Conservation (phyloP, 2,329 filamentous ascomycete genomes). For the Paraphaeosphaeria sporulosa region DNA sequence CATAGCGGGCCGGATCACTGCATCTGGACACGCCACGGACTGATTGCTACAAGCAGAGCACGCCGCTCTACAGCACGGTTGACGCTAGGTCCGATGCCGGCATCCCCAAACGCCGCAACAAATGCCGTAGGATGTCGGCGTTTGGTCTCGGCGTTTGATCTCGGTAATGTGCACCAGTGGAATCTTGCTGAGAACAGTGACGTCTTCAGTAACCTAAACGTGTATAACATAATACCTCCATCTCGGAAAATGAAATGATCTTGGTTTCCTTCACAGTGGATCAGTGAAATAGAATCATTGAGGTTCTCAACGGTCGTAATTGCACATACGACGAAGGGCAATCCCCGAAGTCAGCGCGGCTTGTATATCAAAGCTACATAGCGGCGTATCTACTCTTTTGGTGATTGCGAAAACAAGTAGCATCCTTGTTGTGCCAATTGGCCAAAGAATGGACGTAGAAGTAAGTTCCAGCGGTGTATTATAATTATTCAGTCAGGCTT, state of each 20-base stretch:
- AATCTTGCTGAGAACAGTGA: no score
- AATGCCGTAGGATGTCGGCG: background rate
- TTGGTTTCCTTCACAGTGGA: no score
- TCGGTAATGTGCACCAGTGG: no score
- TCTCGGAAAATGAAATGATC: no score
- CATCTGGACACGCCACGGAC: background rate
- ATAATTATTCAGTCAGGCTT: background rate
- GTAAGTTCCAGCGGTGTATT: background rate
- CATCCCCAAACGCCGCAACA: background rate
- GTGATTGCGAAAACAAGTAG: background rate
- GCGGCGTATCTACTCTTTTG: background rate
- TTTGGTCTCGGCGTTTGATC: background rate
- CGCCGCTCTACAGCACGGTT: background rate
- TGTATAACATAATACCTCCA: no score
- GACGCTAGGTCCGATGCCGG: background rate
- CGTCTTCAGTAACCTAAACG: no score
- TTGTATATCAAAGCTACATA: background rate
- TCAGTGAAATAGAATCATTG: no score
- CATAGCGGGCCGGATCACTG: background rate
- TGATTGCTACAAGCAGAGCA: background rate
- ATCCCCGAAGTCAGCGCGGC: no score
- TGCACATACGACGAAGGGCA: no score
- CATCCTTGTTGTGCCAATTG: background rate
- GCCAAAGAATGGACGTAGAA: background rate
- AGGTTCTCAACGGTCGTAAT: no score